A percentile compares a stretch with the other conserved stretches of the same genome.
These are phyloP conservation scores for Aspergillus vadensis DNA, from an alignment of 2,329 filamentous ascomycete genomes.

Conservation along the genomic window DNA sequence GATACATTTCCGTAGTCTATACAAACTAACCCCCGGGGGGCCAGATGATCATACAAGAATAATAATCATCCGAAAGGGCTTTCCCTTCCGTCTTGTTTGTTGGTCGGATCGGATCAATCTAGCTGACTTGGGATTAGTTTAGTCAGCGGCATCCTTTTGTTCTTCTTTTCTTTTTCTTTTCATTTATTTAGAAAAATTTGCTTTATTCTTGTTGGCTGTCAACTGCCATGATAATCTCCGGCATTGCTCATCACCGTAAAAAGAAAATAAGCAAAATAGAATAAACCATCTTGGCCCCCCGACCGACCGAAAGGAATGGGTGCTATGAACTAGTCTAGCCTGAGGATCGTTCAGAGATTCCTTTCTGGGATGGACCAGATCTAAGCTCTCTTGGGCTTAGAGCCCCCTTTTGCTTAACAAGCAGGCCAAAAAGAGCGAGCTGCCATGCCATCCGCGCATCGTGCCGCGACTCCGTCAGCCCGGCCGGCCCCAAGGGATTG, in stretches of 20 bases:
- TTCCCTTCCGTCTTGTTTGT: no score
- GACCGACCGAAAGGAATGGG: slow-evolving; percentile 17
- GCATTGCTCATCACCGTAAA: slow-evolving; percentile 15
- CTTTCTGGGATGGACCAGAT: slow-evolving; percentile 17
- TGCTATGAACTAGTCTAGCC: background rate
- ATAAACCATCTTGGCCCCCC: slow-evolving; percentile 23
- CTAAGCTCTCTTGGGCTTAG: slow-evolving; percentile 18
- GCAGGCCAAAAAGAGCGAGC: slow-evolving; percentile 14
- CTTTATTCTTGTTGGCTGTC: slow-evolving; percentile 17
- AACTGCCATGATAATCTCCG: slow-evolving; percentile 30
- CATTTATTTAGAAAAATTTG: background rate
- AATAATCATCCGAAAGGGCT: no score
- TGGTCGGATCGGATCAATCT: background rate
- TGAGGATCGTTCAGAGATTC: slow-evolving; percentile 25
- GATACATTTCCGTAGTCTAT: background rate
- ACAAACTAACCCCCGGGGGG: background rate
- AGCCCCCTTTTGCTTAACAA: background rate
- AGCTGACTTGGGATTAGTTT: background rate
- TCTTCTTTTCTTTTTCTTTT: slow-evolving; percentile 10
- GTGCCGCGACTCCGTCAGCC: slow-evolving; percentile 16
- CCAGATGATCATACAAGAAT: no score
- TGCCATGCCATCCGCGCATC: slow-evolving; percentile 23
- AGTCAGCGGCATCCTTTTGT: slow-evolving; percentile 14
- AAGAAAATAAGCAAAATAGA: background rate
- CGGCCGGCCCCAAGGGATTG: slow-evolving; percentile 22